Base-by-base conservation (phyloP, 768 basidiomycete genomes). In the Panaeolus cyanescens region DNA sequence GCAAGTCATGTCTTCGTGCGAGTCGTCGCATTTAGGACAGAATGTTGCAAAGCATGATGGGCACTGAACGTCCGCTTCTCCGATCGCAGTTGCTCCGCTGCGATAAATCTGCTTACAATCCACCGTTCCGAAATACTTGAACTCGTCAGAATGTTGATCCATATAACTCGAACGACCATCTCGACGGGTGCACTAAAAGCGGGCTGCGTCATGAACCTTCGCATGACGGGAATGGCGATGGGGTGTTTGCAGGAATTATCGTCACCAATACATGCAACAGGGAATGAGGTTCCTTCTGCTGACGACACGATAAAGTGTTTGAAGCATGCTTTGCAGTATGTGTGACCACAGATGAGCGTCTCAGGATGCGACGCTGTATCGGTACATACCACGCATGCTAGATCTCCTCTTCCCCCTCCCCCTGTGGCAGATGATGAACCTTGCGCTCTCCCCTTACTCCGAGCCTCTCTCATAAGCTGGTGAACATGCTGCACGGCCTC, bases 91-190 rank as follows among this genome's bases (percentile, higher is more conserved):
- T n/a, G n/a, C 58, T 30, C 71, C 69, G 50, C 69, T 68, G 54
- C 80, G 75, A 72, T 92, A 92, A 3, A 91, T 81, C 64, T 89
- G 86, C 5, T 75, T 77, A 68, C 91, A 92, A 67, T 90, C 89
- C 0, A 91, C 85, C 0, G 89, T 91, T 1, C 84, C 85, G 72
- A 91, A 92, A 62, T 87, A 86, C 58, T 82, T 81, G 68, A 85
- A 85, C 50, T 85, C 83, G 33, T 78, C 74, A 0, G 85, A 79
- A 55, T 84, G 83, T 32, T 80, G 70, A 39, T 85, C 83, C 39
- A 90, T 72, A 67, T 91, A 80, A 76, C 70, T 45, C 74, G 72
- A 65, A 89, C 89, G 0, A 85, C 82, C 0, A 83, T 79, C 25
- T 85, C 79, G n/a, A 84, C 68, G 54, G 92, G 74, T 0, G 75